Evolutionary conservation across 345 rosid species (phyloP).

Genomic region (Arabidopsis suecica): DNA sequence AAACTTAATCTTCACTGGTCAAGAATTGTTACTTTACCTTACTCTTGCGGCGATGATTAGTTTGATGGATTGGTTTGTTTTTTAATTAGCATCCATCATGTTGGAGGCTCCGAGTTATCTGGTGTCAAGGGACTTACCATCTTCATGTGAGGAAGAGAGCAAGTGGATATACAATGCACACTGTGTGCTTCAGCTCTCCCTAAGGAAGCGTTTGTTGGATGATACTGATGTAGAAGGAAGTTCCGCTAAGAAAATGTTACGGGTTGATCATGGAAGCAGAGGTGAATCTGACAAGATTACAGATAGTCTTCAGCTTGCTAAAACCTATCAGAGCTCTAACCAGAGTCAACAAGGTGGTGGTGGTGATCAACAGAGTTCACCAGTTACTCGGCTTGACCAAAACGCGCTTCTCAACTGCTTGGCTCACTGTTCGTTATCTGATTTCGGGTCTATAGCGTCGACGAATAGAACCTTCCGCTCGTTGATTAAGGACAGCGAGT

Average conservation of each 20-base stretch:
- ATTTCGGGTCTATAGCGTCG: slow-evolving; percentile 52
- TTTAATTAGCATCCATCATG: slow-evolving; percentile 44
- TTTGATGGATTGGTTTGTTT: neutral
- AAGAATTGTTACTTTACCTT: slow-evolving; percentile 15
- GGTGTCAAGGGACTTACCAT: slow-evolving; percentile 54
- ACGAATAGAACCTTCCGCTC: slow-evolving; percentile 52
- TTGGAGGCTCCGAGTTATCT: slow-evolving; percentile 60
- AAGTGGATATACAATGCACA: slow-evolving; percentile 53
- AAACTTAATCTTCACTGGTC: slow-evolving; percentile 26
- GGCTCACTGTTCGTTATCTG: slow-evolving; percentile 63
- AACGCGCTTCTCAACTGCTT: slow-evolving; percentile 57
- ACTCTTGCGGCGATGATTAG: neutral
- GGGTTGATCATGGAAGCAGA: slow-evolving; percentile 22
- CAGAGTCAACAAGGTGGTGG: slow-evolving; percentile 28
- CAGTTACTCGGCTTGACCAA: slow-evolving; percentile 33
- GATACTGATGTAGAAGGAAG: slow-evolving; percentile 32
- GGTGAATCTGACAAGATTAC: neutral
- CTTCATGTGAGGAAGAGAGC: slow-evolving; percentile 55
- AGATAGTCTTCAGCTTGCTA: slow-evolving; percentile 46
- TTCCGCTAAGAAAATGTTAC: slow-evolving; percentile 34
- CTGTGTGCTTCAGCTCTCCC: slow-evolving; percentile 47
- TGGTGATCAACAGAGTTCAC: slow-evolving; percentile 28
- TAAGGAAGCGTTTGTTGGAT: slow-evolving; percentile 46
- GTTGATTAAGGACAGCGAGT: slow-evolving; percentile 50
- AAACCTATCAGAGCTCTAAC: slow-evolving; percentile 38